These are phyloP conservation scores for Leptosphaerulina australis DNA, from an alignment of 2,329 filamentous ascomycete genomes.

Conservation along the genomic window DNA sequence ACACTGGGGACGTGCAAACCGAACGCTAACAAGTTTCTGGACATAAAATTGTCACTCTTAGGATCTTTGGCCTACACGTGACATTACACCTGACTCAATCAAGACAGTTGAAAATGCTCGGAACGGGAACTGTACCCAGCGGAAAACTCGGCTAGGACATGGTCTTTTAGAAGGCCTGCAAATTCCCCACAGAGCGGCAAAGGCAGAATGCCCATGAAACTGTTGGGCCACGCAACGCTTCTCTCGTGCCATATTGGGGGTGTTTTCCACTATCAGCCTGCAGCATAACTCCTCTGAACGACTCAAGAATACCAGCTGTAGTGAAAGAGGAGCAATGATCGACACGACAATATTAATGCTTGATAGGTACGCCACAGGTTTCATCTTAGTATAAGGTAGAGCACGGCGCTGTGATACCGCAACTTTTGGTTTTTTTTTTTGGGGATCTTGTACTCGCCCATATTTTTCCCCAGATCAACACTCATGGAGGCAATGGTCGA, in stretches of 20 bases:
- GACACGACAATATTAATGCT: constrained; percentile 11
- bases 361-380: not conserved
- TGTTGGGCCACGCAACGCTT: constrained; percentile 7
- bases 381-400: constrained; percentile 9
- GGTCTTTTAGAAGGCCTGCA: not conserved
- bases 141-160: not conserved
- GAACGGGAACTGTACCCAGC: not conserved
- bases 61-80: not conserved
- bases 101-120: not conserved
- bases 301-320: constrained; percentile 3
- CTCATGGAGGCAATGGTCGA: constrained; percentile 19
- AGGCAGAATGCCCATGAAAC: constrained; percentile 11
- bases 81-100: not conserved
- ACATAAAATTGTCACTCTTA: not conserved
- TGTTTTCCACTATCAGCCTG: not conserved
- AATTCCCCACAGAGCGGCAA: constrained; percentile 6
- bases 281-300: not conserved
- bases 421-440: not conserved
- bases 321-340: constrained; percentile 6
- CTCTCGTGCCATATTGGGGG: not conserved
- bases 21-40: constrained; percentile 8
- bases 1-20: not conserved
- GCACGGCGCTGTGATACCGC: constrained; percentile 1
- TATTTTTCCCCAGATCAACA: constrained; percentile 8
- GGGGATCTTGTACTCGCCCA: not conserved